Conservation (phyloP, 768 basidiomycete species). For the Mycena leptocephala region DNA sequence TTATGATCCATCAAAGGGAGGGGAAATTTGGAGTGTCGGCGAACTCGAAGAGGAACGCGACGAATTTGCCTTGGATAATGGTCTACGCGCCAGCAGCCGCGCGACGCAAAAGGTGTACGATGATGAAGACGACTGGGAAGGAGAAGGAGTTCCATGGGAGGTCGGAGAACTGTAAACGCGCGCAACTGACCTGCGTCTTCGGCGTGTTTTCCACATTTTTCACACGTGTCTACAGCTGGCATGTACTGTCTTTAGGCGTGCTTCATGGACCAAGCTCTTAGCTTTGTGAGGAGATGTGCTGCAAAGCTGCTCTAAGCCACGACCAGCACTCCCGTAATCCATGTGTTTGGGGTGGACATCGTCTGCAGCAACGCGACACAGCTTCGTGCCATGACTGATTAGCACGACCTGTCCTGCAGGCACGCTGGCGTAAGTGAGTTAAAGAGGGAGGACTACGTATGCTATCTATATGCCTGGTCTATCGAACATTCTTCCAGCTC, state of each 20-base stretch:
- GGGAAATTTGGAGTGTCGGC: conserved; percentile 84
- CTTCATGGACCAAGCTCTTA: conserved; percentile 22
- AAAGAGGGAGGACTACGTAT: conserved; percentile 31
- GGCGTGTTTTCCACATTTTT: conserved; percentile 14
- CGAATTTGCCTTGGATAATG: conserved; percentile 25
- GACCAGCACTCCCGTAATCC: conserved; percentile 17
- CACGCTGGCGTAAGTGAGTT: conserved; percentile 32
- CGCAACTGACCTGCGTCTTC: neutral
- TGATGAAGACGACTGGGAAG: conserved; percentile 83
- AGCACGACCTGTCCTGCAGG: conserved; percentile 33
- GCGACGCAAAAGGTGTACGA: conserved; percentile 40
- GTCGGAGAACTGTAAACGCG: conserved; percentile 75
- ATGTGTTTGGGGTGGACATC: conserved; percentile 18
- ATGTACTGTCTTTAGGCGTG: conserved; percentile 17
- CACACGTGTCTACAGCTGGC: conserved; percentile 29
- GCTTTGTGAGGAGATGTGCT: conserved; percentile 20
- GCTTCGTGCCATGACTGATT: conserved; percentile 25
- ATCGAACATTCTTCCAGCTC: conserved; percentile 38
- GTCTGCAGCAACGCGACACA: conserved; percentile 20
- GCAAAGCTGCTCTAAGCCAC: conserved; percentile 21
- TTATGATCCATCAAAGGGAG: conserved; percentile 78
- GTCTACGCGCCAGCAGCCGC: neutral
- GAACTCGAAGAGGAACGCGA: conserved; percentile 64
- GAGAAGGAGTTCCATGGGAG: conserved; percentile 89
- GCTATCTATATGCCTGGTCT: conserved; percentile 34